Conservation (phyloP, 106 monocot genomes). For the Alisma plantagoaquatica region DNA sequence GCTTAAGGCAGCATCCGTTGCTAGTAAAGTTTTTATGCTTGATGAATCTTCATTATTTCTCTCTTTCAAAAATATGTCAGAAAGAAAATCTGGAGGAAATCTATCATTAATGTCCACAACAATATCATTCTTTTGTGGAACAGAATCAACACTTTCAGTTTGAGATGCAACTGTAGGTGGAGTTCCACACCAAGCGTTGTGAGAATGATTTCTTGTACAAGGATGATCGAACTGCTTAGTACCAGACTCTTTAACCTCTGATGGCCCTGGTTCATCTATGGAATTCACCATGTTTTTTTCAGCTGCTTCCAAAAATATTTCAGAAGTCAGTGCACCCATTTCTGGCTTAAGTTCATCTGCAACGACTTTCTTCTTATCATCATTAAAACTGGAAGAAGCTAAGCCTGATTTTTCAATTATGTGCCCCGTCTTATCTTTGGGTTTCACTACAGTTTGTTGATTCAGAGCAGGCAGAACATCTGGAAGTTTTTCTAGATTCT, state of each 20-base stretch:
- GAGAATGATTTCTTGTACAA: no score
- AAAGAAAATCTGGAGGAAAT: conserved; percentile 68
- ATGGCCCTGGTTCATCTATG: no score
- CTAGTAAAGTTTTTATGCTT: conserved; percentile 13
- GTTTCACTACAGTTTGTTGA: no score
- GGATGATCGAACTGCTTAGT: no score
- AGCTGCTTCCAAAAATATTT: no score
- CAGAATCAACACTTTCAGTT: conserved; percentile 19
- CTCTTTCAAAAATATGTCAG: conserved; percentile 76
- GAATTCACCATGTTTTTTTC: no score
- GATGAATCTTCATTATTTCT: conserved; percentile 38
- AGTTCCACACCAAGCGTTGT: conserved; percentile 4
- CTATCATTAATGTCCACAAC: conserved; percentile 64
- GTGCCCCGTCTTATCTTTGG: no score
- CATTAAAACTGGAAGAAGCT: neutral
- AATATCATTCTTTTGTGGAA: conserved; percentile 27
- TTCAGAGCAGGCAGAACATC: no score
- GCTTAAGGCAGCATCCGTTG: conserved; percentile 56
- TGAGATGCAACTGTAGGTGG: conserved; percentile 19
- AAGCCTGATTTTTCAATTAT: neutral
- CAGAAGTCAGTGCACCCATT: conserved; percentile 1
- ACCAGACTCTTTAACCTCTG: no score
- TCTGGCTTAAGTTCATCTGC: conserved; percentile 15
- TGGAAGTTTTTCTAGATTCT: no score
- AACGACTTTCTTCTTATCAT: conserved; percentile 9